Evolutionary conservation across 495 filamentous ascomycete species (phyloP).

Genomic region (Daldinia loculata): DNA sequence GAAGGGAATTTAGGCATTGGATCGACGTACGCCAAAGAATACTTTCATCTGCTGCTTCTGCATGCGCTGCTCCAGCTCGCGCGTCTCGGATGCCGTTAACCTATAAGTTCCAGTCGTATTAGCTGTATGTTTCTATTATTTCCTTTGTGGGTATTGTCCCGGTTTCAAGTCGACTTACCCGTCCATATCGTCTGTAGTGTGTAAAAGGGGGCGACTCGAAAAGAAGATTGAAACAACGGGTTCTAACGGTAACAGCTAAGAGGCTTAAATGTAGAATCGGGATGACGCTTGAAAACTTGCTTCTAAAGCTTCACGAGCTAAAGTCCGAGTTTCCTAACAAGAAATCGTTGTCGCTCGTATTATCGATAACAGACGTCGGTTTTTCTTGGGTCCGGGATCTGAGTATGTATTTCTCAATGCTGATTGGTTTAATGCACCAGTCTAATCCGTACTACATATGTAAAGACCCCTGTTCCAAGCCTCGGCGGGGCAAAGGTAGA

Average conservation of each 20-base stretch:
- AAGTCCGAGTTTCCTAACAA: background rate
- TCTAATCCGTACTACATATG: no score
- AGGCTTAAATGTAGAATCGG: background rate
- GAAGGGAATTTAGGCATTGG: background rate
- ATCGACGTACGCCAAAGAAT: slow-evolving; percentile 84
- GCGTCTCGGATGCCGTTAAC: slow-evolving; percentile 84
- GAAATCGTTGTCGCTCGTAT: background rate
- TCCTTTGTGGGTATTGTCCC: background rate
- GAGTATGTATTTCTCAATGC: background rate
- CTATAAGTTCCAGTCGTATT: slow-evolving; percentile 36
- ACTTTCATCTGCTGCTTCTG: slow-evolving; percentile 98
- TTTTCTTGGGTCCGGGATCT: background rate
- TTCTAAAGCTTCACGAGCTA: background rate
- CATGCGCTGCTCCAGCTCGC: slow-evolving; percentile 90
- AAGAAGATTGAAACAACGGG: background rate
- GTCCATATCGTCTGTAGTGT: slow-evolving; percentile 28
- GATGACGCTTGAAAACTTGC: background rate
- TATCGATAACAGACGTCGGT: slow-evolving; percentile 1
- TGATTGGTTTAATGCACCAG: background rate
- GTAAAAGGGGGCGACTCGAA: background rate
- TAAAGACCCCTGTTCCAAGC: slow-evolving; percentile 7
- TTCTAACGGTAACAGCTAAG: background rate
- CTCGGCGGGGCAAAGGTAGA: slow-evolving; percentile 22
- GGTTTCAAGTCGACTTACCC: slow-evolving; percentile 29
- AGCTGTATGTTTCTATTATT: slow-evolving; percentile 12